These are phyloP conservation scores for Rhizopogon vinicolor DNA, from an alignment of 768 basidiomycete species.

Conservation along the genomic window DNA sequence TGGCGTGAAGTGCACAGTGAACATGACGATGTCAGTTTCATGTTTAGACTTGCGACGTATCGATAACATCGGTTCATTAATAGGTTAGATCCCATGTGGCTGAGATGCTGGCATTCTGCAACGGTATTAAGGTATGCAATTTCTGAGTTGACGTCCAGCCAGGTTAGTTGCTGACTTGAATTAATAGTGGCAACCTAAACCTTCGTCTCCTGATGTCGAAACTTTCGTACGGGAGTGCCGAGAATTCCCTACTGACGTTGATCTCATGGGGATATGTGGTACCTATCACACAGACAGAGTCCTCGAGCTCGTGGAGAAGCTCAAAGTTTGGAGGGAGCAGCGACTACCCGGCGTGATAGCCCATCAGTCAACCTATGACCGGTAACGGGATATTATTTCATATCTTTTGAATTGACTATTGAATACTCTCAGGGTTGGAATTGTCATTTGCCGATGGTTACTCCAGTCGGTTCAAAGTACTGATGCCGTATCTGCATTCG, in stretches of 20 bases:
- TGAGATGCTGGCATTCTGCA: slow-evolving; percentile 66
- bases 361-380: slow-evolving; percentile 83
- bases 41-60: not conserved
- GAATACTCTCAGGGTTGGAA: slow-evolving; percentile 43
- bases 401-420: not conserved
- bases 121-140: slow-evolving; percentile 59
- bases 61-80: slow-evolving; percentile 1
- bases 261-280: slow-evolving; percentile 74
- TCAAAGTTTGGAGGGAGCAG: slow-evolving; percentile 67
- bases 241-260: slow-evolving; percentile 45
- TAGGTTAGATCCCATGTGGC: slow-evolving; percentile 75
- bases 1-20: slow-evolving; percentile 73
- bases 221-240: slow-evolving; percentile 68
- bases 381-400: slow-evolving; percentile 33
- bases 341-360: slow-evolving; percentile 73
- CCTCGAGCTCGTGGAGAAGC: slow-evolving; percentile 52
- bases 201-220: slow-evolving; percentile 56
- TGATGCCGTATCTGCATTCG: slow-evolving; percentile 71
- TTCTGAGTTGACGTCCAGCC: not conserved
- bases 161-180: not conserved
- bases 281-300: slow-evolving; percentile 58
- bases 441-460: slow-evolving; percentile 74
- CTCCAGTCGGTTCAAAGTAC: slow-evolving; percentile 71
- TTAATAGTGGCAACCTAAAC: slow-evolving; percentile 57
- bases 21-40: slow-evolving; percentile 64